Evolutionary conservation across 2,329 filamentous ascomycete genomes (phyloP).

Genomic region (Fusarium musae): DNA sequence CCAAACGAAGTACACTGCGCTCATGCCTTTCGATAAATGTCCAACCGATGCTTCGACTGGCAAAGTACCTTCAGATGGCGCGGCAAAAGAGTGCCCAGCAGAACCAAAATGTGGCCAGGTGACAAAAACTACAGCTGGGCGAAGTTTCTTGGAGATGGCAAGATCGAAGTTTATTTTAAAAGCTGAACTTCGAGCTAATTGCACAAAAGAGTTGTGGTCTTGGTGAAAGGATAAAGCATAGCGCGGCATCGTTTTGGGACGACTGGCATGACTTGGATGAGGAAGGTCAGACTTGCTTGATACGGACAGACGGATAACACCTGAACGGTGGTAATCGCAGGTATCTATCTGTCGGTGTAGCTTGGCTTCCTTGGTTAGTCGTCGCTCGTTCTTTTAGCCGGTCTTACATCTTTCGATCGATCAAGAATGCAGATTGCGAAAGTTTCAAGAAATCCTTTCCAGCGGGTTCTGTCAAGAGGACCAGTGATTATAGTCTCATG

Average conservation of each 20-base stretch:
- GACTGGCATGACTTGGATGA: background rate
- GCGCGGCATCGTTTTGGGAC: background rate
- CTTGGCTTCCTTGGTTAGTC: background rate
- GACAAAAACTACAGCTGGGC: background rate
- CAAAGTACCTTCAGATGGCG: background rate
- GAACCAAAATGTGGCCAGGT: background rate
- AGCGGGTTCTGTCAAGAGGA: fast-evolving
- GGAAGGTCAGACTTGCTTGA: background rate
- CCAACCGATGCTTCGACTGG: background rate
- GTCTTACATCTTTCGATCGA: background rate
- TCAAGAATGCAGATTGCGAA: background rate
- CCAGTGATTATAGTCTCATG: fast-evolving
- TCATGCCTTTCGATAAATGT: background rate
- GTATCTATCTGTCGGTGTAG: background rate
- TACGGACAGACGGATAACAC: background rate
- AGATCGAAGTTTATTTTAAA: background rate
- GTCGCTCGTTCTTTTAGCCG: background rate
- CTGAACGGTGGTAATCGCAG: background rate
- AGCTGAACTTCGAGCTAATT: background rate
- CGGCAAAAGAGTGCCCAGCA: background rate
- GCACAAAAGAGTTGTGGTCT: background rate
- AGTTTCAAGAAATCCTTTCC: fast-evolving
- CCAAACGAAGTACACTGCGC: background rate
- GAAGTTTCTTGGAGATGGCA: background rate
- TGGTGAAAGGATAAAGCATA: background rate